Percentiles rank a stretch among this genome's conserved stretches.
Evolutionary conservation across 768 basidiomycete genomes (phyloP).

Genomic region (Phanerochaete sordida): DNA sequence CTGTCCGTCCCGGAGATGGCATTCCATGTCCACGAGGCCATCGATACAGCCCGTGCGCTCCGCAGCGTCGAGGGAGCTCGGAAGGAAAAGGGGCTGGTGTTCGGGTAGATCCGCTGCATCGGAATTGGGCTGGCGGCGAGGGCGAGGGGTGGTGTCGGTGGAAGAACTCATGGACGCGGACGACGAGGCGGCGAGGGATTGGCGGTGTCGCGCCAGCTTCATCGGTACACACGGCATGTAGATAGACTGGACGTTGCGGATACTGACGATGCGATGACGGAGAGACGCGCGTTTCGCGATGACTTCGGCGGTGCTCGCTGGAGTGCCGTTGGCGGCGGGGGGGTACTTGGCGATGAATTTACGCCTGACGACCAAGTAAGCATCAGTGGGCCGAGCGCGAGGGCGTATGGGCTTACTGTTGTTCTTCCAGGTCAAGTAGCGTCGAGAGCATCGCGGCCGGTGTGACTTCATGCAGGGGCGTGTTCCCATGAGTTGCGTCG

Average conservation of each 20-base stretch:
- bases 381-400: not conserved
- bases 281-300: slow-evolving; percentile 8
- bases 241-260: not conserved
- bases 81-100: slow-evolving; percentile 5
- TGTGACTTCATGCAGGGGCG: not conserved
- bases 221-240: not conserved
- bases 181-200: too few relatives aligned
- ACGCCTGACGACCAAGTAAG: too few relatives aligned
- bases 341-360: not conserved
- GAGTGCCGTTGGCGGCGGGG: not conserved
- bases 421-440: not conserved
- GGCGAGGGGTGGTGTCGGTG: too few relatives aligned
- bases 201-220: not conserved
- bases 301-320: not conserved
- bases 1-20: slow-evolving; percentile 14
- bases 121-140: too few relatives aligned
- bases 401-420: not conserved
- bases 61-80: not conserved
- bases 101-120: not conserved
- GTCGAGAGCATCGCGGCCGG: not conserved
- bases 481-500: too few relatives aligned
- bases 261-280: not conserved
- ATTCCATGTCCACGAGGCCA: slow-evolving; percentile 4
- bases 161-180: too few relatives aligned
- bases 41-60: too few relatives aligned